Evolutionary conservation across 148 eudicot genomes (phyloP).

Genomic region (Fagopyrum tataricum): DNA sequence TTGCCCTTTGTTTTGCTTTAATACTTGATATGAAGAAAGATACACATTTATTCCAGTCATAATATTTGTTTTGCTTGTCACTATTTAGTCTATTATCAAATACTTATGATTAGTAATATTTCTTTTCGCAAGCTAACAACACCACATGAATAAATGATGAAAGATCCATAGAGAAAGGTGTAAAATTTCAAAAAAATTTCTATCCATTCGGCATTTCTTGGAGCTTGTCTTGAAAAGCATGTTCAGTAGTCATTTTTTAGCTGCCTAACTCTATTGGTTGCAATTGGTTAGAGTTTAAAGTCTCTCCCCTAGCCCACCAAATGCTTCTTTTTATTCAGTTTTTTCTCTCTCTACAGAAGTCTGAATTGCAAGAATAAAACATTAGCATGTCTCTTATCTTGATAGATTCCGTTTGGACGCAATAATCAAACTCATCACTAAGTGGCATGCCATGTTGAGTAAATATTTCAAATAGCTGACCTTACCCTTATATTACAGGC

Average conservation of each 20-base stretch:
- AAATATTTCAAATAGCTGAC: constrained; percentile 17
- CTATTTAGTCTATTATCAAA: not conserved
- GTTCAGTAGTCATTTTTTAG: not conserved
- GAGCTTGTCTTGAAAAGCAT: not conserved
- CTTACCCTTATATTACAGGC: constrained; percentile 46
- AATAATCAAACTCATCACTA: not conserved
- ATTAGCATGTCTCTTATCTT: not conserved
- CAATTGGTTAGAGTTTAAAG: not conserved
- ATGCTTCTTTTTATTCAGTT: too few relatives aligned
- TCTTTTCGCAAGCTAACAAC: not conserved
- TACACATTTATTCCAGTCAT: not conserved
- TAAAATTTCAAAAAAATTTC: not conserved
- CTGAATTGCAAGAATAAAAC: not conserved
- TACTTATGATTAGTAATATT: not conserved
- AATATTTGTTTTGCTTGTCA: not conserved
- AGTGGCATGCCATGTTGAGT: not conserved
- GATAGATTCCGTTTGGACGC: not conserved
- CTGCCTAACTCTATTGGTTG: not conserved
- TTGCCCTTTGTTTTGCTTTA: constrained; percentile 1
- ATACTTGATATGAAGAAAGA: not conserved
- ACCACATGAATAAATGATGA: not conserved
- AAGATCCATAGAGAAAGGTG: not conserved
- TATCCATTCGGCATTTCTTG: not conserved
- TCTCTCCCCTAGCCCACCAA: not conserved
- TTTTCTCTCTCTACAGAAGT: too few relatives aligned